These are phyloP conservation scores for Epicoccum sorghinum DNA, from an alignment of 2,329 filamentous ascomycete genomes.

Conservation along the genomic window DNA sequence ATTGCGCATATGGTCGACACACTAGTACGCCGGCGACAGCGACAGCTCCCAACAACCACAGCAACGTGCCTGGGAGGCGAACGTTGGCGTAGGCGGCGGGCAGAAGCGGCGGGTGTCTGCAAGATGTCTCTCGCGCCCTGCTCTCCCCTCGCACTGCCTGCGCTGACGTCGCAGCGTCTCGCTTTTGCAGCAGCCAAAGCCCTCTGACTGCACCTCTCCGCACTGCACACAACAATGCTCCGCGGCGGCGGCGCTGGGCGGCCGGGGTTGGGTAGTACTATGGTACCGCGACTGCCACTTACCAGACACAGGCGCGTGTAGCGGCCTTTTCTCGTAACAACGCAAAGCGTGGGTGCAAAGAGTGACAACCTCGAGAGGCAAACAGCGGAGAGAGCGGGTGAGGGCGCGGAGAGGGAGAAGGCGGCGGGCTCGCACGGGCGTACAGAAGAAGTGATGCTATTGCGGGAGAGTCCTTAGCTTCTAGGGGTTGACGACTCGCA, in stretches of 20 bases:
- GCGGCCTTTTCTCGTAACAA: constrained; percentile 1
- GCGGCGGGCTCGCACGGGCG: constrained; percentile 19
- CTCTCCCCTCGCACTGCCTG: background rate
- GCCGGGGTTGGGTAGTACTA: constrained; percentile 5
- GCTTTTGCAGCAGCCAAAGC: too few species aligned
- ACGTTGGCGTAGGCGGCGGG: too few species aligned
- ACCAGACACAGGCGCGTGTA: constrained; percentile 17
- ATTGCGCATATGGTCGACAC: constrained; percentile 6
- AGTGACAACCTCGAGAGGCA: background rate
- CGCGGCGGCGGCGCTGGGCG: background rate
- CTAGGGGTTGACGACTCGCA: constrained; percentile 16
- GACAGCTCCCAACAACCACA: constrained; percentile 9
- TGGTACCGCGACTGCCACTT: background rate
- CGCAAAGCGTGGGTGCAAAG: constrained; percentile 2
- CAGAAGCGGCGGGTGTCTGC: background rate
- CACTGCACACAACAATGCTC: background rate
- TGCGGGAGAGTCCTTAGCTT: constrained; percentile 2
- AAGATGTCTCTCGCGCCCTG: background rate
- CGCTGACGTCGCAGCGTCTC: background rate
- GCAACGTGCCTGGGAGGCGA: background rate
- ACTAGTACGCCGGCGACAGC: constrained; percentile 3
- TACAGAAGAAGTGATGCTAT: constrained; percentile 21
- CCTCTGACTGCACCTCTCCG: too few species aligned
- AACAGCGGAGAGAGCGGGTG: constrained; percentile 1
- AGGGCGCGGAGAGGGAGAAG: constrained; percentile 12